Percentiles rank a stretch among this genome's conserved stretches.
Conservation (phyloP, 1,284 basidiomycete genomes). For the Microbotryomycetes sp. region DNA sequence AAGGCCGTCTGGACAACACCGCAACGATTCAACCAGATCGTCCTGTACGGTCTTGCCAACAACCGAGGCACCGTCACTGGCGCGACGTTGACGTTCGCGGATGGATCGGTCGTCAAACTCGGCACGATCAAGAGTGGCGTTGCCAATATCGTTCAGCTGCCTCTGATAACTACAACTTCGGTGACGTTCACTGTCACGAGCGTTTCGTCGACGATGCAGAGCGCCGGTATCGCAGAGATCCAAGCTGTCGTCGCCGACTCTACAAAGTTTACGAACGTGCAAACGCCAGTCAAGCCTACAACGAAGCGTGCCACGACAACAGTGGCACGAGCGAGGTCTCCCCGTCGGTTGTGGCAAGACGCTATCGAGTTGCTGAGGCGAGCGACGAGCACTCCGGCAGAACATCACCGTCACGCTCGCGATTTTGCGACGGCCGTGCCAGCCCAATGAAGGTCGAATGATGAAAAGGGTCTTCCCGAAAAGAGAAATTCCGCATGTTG, state of each 20-base stretch:
- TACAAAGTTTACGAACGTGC: background rate
- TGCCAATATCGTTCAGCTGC: background rate
- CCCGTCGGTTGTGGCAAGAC: no score
- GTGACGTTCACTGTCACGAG: slow-evolving; percentile 17
- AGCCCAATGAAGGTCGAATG: background rate
- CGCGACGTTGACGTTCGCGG: slow-evolving; percentile 14
- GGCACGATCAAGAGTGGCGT: background rate
- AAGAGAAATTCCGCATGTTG: no score
- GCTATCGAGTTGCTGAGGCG: no score
- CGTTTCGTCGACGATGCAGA: slow-evolving; percentile 9
- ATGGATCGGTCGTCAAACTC: background rate
- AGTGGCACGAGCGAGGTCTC: no score
- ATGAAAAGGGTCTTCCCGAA: background rate
- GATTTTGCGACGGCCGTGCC: background rate
- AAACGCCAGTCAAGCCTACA: background rate
- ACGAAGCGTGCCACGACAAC: background rate
- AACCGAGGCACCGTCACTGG: background rate
- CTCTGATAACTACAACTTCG: background rate
- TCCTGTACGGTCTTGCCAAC: slow-evolving; percentile 12
- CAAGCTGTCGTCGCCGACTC: background rate
- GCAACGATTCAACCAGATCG: slow-evolving; percentile 15
- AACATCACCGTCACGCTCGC: background rate
- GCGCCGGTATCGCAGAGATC: slow-evolving; percentile 26
- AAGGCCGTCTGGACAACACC: slow-evolving; percentile 1
- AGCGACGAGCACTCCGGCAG: no score